Percentiles rank a stretch among this genome's conserved stretches.
Conservation (phyloP, 2,329 filamentous ascomycete genomes). For the Pseudocercospora pini-densiflorae region DNA sequence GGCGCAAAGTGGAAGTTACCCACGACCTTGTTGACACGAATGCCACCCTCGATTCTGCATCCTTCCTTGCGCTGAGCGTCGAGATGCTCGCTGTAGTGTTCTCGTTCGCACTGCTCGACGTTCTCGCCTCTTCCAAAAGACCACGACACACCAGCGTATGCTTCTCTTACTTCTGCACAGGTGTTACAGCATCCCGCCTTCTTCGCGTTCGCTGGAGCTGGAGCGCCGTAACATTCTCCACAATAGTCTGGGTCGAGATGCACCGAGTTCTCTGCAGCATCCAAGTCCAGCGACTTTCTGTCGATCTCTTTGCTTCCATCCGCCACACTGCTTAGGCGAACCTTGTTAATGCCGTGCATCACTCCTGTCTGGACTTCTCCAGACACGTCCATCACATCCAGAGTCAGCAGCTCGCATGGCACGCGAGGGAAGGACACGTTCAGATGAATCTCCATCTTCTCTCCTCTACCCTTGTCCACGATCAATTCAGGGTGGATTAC, state of each 20-base stretch:
- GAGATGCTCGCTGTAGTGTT: conserved; percentile 89
- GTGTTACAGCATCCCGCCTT: conserved; percentile 97
- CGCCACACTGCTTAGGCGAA: conserved; percentile 72
- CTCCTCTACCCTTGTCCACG: conserved; percentile 95
- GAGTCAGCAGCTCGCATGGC: conserved; percentile 91
- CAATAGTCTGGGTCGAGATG: conserved; percentile 94
- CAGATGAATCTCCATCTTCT: conserved; percentile 99
- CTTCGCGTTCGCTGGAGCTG: conserved; percentile 68
- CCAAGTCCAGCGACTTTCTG: conserved; percentile 69
- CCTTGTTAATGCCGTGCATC: conserved; percentile 89
- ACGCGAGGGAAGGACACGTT: conserved; percentile 95
- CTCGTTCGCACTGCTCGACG: conserved; percentile 92
- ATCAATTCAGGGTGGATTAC: conserved; percentile 89
- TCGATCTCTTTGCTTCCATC: conserved; percentile 81
- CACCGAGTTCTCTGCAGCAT: conserved; percentile 65
- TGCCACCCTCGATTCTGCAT: conserved; percentile 87
- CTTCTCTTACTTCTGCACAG: conserved; percentile 94
- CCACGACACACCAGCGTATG: conserved; percentile 88
- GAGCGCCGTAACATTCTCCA: conserved; percentile 88
- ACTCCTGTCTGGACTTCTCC: conserved; percentile 96
- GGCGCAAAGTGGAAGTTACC: conserved; percentile 99
- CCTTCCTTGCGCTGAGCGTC: conserved; percentile 89
- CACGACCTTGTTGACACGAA: conserved; percentile 94
- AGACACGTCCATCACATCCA: conserved; percentile 99
- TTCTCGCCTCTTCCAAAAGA: conserved; percentile 90